Evolutionary conservation across 2,329 filamentous ascomycete genomes (phyloP), one percentile per base, ranked within the genome.

Genomic region (Sporothrix dimorphospora): DNA sequence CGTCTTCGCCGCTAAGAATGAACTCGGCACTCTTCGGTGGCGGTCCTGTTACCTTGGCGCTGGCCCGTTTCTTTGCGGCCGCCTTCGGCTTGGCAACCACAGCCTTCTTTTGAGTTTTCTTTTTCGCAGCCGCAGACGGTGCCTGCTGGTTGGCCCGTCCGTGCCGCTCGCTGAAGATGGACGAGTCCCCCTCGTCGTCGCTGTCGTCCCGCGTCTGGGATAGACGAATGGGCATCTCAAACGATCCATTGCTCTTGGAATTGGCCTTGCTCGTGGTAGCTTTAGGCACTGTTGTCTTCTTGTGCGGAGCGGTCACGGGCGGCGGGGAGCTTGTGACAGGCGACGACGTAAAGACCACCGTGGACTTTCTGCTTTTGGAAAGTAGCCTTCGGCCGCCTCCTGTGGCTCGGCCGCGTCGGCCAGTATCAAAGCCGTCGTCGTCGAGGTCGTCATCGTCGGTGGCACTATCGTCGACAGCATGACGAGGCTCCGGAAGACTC

Each of bases 291-390:
- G 12, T 5, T 40, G 59, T 40, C 6, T 57, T 40, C 16, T 53
- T 59, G 51, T 63, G 47, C 14, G n/a, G 19, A 14, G 45, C 51
- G 14, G 34, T 38, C 19, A 30, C 40, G 2, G 34, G 40, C 9
- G 66, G 71, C 9, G 71, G 69, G 5, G 71, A 71, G 40, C 72
- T 74, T 27, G 59, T 27, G 7, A 47, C 78, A 77, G 72, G 68
- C 69, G 73, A 71, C 68, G 71, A 71, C 45, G 71, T 57, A 11
- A 55, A 57, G 24, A 68, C n/a, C 34, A 45, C 38, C 7, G 21
- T 53, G 16, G 59, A 40, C 21, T 24, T 65, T 21, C 27, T 21
- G n/a, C 57, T 12, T 34, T 51, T 69, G 51, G 66, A 57, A 16
- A 67, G 45, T 2, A 51, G 45, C 19, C 65, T 27, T 27, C 47